phyloP scores from a whole-genome alignment of 2,329 filamentous ascomycete genomes.

The Emydomyces testavorans region DNA sequence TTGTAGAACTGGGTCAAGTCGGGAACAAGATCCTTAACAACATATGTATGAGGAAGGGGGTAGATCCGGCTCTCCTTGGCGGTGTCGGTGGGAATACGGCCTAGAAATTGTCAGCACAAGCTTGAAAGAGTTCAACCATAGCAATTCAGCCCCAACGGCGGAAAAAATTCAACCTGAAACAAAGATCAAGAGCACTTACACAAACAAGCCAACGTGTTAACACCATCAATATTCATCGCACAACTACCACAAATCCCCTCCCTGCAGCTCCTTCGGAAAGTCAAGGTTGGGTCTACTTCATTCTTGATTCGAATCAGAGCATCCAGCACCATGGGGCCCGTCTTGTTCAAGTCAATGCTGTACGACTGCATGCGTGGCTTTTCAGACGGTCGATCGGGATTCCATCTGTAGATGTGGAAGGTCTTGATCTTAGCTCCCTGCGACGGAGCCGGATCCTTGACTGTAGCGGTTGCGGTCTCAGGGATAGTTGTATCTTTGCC shows the following conservation, averaged over 20 bases:
- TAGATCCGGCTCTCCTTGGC: conserved; percentile 83
- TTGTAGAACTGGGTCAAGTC: conserved; percentile 99
- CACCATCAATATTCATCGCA: conserved; percentile 99
- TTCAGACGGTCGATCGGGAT: conserved; percentile 77
- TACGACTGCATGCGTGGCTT: conserved; percentile 96
- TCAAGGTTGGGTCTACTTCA: conserved; percentile 90
- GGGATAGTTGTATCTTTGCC: conserved; percentile 25
- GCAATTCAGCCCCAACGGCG: too few species aligned
- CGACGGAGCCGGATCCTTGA: conserved; percentile 44
- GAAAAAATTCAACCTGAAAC: neutral
- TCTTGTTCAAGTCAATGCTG: conserved; percentile 95
- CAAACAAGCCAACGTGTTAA: conserved; percentile 93
- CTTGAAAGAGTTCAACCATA: neutral
- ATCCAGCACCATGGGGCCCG: conserved; percentile 95
- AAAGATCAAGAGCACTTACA: conserved; percentile 48
- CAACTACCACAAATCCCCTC: conserved; percentile 98
- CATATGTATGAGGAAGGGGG: conserved; percentile 94
- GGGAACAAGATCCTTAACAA: conserved; percentile 97
- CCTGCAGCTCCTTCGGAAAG: conserved; percentile 88
- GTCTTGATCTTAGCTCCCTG: conserved; percentile 63
- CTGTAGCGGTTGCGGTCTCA: conserved; percentile 48
- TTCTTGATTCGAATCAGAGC: conserved; percentile 98
- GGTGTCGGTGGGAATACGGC: conserved; percentile 82
- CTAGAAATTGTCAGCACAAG: conserved; percentile 38
- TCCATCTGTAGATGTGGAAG: conserved; percentile 99